A percentile compares a stretch with the other conserved stretches of the same genome.
phyloP scores from a whole-genome alignment of 495 filamentous ascomycete species.

The Annulohypoxylon bovei region DNA sequence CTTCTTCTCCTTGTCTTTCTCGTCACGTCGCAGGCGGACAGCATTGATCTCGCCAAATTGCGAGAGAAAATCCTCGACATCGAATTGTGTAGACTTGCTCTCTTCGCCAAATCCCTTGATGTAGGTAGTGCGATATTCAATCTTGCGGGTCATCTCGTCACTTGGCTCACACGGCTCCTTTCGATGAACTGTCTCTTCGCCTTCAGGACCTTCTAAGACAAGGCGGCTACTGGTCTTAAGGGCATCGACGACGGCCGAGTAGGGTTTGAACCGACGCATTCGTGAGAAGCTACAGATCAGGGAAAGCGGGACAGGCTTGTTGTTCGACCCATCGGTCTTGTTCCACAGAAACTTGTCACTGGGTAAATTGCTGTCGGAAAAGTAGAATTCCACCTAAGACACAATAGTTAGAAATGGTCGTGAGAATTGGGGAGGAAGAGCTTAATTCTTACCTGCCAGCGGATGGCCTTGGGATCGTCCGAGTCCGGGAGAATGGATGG shows the following conservation, averaged over 20 bases:
- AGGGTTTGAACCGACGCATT: conserved; percentile 91
- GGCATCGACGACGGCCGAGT: conserved; percentile 80
- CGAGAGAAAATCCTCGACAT: conserved; percentile 91
- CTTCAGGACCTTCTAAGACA: conserved; percentile 69
- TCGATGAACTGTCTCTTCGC: conserved; percentile 67
- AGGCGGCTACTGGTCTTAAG: conserved; percentile 77
- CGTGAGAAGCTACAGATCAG: conserved; percentile 86
- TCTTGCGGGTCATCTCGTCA: conserved; percentile 38
- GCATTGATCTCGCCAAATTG: conserved; percentile 79
- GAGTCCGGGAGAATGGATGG: conserved; percentile 68
- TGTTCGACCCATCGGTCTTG: conserved; percentile 76
- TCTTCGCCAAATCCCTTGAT: conserved; percentile 91
- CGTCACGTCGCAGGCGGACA: conserved; percentile 87
- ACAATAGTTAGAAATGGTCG: conserved; percentile 28
- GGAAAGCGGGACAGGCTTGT: conserved; percentile 79
- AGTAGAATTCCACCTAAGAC: conserved; percentile 93
- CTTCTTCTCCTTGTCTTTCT: conserved; percentile 59
- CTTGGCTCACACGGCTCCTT: conserved; percentile 69
- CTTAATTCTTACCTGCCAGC: conserved; percentile 71
- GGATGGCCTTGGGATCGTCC: conserved; percentile 77
- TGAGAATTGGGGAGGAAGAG: background rate
- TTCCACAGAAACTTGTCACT: conserved; percentile 86
- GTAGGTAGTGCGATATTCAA: conserved; percentile 56
- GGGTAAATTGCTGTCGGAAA: conserved; percentile 90
- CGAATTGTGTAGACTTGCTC: conserved; percentile 79